A percentile compares a stretch with the other conserved stretches of the same genome.
Conservation (phyloP, 495 filamentous ascomycete genomes). For the Aspergillus coremiiformis region DNA sequence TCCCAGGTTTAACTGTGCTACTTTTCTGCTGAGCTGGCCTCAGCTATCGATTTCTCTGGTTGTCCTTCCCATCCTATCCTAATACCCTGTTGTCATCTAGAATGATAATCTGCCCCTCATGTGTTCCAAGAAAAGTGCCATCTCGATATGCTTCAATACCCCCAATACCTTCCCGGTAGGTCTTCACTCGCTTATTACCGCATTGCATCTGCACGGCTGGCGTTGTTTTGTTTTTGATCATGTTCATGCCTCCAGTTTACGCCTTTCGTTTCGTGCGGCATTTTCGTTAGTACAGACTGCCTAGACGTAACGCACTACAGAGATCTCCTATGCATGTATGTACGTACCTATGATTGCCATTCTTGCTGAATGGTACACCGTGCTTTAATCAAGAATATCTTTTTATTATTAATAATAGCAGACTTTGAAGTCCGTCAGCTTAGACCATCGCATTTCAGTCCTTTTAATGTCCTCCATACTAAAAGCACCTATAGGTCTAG, state of each 20-base stretch:
- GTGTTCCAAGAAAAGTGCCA: background rate
- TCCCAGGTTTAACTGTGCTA: conserved; percentile 22
- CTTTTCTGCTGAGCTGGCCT: conserved; percentile 1
- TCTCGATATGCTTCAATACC: background rate
- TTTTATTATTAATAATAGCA: background rate
- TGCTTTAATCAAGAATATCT: no score
- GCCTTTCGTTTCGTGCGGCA: background rate
- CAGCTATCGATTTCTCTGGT: background rate
- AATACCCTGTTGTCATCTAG: conserved; percentile 1
- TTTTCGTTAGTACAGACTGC: background rate
- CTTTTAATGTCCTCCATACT: no score
- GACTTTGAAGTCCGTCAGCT: background rate
- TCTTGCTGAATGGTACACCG: background rate
- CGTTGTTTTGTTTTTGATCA: background rate
- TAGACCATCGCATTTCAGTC: background rate
- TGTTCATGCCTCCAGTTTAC: background rate
- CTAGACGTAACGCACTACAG: background rate
- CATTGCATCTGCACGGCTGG: conserved; percentile 5
- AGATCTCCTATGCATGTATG: background rate
- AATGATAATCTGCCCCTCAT: background rate
- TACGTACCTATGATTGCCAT: background rate
- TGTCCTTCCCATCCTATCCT: background rate
- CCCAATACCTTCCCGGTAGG: background rate
- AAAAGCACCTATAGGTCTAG: background rate
- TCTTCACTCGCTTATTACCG: background rate